phyloP scores from a whole-genome alignment of 805 yeast species.

The Hemisphaericaspora nanyangensis region DNA sequence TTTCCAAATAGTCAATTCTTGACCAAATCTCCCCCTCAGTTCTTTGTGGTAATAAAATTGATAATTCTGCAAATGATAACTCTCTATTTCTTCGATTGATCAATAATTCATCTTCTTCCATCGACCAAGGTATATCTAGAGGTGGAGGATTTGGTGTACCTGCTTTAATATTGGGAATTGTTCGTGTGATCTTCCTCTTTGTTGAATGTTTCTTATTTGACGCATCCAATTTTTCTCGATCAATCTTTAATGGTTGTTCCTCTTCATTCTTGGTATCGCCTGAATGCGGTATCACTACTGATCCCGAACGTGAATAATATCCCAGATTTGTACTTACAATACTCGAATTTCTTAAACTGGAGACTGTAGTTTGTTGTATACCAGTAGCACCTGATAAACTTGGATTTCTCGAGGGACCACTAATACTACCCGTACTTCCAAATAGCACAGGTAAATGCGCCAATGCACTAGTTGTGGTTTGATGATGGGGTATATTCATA shows the following conservation, averaged over 20 bases:
- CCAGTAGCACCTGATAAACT: constrained; percentile 36
- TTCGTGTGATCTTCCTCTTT: constrained; percentile 7
- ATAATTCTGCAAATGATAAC: constrained; percentile 66
- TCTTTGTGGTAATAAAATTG: constrained; percentile 67
- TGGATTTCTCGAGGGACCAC: constrained; percentile 38
- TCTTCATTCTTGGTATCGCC: constrained; percentile 25
- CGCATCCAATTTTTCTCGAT: constrained; percentile 14
- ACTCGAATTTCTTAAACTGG: constrained; percentile 40
- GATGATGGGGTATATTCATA: constrained; percentile 47
- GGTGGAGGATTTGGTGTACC: constrained; percentile 13
- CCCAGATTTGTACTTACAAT: constrained; percentile 26
- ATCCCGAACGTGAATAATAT: constrained; percentile 34
- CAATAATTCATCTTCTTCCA: constrained; percentile 71
- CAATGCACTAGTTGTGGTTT: constrained; percentile 32
- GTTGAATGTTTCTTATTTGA: constrained; percentile 8
- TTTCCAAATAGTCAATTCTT: constrained; percentile 49
- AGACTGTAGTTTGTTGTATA: constrained; percentile 31
- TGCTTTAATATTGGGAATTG: constrained; percentile 7
- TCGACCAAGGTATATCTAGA: constrained; percentile 43
- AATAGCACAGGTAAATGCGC: constrained; percentile 42
- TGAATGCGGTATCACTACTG: constrained; percentile 33
- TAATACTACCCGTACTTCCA: constrained; percentile 35
- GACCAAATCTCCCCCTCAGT: constrained; percentile 71
- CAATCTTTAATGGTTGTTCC: constrained; percentile 15
- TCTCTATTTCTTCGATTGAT: constrained; percentile 53